Percentiles rank a stretch among this genome's conserved stretches.
Evolutionary conservation across 805 yeast species (phyloP).

Genomic region (Candida nonsorbophila): DNA sequence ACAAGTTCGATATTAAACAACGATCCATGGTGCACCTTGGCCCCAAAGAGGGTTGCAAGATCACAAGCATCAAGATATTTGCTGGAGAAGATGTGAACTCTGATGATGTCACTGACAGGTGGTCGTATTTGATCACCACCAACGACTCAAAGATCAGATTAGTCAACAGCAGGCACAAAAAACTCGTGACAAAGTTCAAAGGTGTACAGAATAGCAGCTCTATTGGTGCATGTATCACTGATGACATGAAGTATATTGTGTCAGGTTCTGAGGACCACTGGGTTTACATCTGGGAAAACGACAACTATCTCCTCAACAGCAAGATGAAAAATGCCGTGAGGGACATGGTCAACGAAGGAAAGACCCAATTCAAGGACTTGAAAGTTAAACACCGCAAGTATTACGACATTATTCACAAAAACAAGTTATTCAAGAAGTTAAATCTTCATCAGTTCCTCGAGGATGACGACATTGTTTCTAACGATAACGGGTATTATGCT

Average conservation of each 20-base stretch:
- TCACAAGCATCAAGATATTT: conserved; percentile 69
- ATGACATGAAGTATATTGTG: conserved; percentile 52
- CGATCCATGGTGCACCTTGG: conserved; percentile 18
- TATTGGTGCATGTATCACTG: conserved; percentile 60
- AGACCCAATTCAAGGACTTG: conserved; percentile 26
- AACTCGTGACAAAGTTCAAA: conserved; percentile 60
- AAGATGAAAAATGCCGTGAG: conserved; percentile 27
- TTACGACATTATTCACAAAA: conserved; percentile 21
- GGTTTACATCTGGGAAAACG: conserved; percentile 73
- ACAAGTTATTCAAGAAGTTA: conserved; percentile 20
- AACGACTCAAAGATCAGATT: conserved; percentile 78
- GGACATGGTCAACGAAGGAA: conserved; percentile 30
- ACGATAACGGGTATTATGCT: conserved; percentile 57
- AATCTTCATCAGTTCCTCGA: conserved; percentile 21
- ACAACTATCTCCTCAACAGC: conserved; percentile 36
- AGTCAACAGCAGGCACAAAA: conserved; percentile 48
- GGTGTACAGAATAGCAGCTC: conserved; percentile 72
- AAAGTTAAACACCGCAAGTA: conserved; percentile 22
- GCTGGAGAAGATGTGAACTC: conserved; percentile 9
- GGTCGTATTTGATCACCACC: conserved; percentile 55
- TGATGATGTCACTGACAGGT: conserved; percentile 12
- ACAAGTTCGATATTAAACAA: conserved; percentile 26
- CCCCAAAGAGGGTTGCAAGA: conserved; percentile 38
- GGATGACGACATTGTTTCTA: conserved; percentile 20
- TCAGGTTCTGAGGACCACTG: conserved; percentile 87